Base-by-base conservation (phyloP, 139 green algal genomes). In the Chlamydomonas eustigma region DNA sequence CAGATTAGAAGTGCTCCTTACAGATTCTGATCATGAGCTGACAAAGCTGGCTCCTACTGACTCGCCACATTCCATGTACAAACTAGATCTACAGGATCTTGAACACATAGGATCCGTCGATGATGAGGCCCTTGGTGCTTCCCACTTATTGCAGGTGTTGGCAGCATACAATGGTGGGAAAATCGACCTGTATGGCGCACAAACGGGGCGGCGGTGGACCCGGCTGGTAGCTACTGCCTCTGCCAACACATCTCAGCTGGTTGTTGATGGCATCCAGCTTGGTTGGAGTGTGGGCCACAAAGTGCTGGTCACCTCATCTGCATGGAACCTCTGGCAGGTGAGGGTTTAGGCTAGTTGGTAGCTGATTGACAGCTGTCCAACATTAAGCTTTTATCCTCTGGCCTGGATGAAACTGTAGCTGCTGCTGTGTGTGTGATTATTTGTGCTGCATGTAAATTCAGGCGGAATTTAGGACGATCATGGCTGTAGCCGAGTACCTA, bases 161-260 rank as follows among this genome's bases (percentile, higher is more conserved):
- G 58, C 76, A 0, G 81, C 51, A 25, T 64, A 83, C 22, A 28
- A 50, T 2, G 81, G 81, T 35, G 81, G 81, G 33, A 31, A 25
- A 0, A 64, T 86, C 22, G 74, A 76, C 25, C 50, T 83, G 44
- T 50, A 75, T 37, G 88, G 88, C 34, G 32, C 65, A 52, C 78
- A 78, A 24, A 89, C 89, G 74, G 50, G 50, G 2, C 88, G 87
- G 1, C 74, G 71, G 3, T 94, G 86, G 85, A 94, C 88, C 0
- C 30, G 69, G 25, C 80, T 94, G 24, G 81, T 70, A 32, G 38
- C 33, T 1, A 78, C 78, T 0, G 81, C 51, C 32, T 32, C 51
- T 6, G 35, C 51, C 1, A 81, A 81, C 4, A 74, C 69, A 38
- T 84, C 79, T 4, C 50, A 36, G 4, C 39, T 84, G 44, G 58